phyloP scores from a whole-genome alignment of 177 flowering plant genomes.

The Telopea speciosissima region DNA sequence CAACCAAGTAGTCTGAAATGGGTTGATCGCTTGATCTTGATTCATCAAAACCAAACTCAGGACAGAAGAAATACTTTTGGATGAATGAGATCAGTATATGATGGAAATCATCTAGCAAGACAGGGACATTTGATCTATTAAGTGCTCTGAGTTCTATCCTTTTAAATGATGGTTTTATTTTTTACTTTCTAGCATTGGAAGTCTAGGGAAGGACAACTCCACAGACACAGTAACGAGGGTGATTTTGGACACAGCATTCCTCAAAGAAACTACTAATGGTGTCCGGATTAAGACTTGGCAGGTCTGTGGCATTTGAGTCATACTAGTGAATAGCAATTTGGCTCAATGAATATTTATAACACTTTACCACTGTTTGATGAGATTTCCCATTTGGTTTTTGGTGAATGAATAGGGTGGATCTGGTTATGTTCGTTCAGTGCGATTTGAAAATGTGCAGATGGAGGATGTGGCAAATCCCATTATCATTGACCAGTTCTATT shows the following conservation, averaged over 20 bases:
- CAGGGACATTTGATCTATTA: too few species aligned
- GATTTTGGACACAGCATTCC: constrained; percentile 62
- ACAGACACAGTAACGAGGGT: constrained; percentile 57
- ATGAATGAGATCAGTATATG: too few species aligned
- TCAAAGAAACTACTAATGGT: constrained; percentile 72
- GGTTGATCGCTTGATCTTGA: neutral
- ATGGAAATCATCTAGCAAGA: too few species aligned
- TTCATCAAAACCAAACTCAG: neutral
- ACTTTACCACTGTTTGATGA: neutral
- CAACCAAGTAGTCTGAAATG: neutral
- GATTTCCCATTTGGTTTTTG: neutral
- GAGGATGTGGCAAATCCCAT: constrained; percentile 82
- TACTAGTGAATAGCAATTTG: too few species aligned
- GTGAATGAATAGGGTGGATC: constrained; percentile 71
- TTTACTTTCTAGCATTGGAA: constrained; percentile 69
- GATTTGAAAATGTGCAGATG: constrained; percentile 73
- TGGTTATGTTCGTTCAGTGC: constrained; percentile 65
- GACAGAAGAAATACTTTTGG: neutral
- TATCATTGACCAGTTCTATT: constrained; percentile 92
- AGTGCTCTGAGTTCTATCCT: neutral
- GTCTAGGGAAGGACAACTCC: constrained; percentile 89
- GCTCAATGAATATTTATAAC: neutral
- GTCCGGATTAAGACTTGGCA: constrained; percentile 97
- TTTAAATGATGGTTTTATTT: constrained; percentile 1
- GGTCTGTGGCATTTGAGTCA: constrained; percentile 33